phyloP scores from a whole-genome alignment of 2,329 filamentous ascomycete genomes.

The Domatiomyces catenatus region DNA sequence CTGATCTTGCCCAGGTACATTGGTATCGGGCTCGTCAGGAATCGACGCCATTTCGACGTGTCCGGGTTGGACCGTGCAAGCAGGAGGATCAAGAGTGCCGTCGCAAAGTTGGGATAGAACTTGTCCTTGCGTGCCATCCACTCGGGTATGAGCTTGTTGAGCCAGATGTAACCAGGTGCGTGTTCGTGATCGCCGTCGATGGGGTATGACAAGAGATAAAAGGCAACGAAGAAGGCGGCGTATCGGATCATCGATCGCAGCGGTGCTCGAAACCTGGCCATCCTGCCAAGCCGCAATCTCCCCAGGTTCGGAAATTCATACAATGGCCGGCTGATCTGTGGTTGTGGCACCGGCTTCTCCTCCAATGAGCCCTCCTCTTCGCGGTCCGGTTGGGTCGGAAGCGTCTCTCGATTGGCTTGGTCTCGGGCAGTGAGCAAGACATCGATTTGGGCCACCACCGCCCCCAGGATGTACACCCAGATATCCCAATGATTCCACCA shows the following conservation, averaged over 20 bases:
- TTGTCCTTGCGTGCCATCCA: slow-evolving; percentile 19
- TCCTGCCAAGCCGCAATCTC: neutral
- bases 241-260: slow-evolving; percentile 2
- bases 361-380: neutral
- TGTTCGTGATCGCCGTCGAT: slow-evolving; percentile 22
- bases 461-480: slow-evolving; percentile 28
- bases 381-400: slow-evolving; percentile 1
- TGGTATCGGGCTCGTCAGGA: slow-evolving; percentile 27
- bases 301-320: slow-evolving; percentile 8
- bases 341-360: neutral
- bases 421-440: slow-evolving; percentile 20
- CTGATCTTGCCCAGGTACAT: slow-evolving; percentile 35
- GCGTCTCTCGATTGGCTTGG: slow-evolving; percentile 19
- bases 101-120: slow-evolving; percentile 29
- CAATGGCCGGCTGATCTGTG: slow-evolving; percentile 7
- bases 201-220: slow-evolving; percentile 31
- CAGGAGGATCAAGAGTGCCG: slow-evolving; percentile 27
- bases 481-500: slow-evolving; percentile 32
- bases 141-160: slow-evolving; percentile 25
- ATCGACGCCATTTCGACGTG: slow-evolving; percentile 20
- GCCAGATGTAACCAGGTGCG: slow-evolving; percentile 30
- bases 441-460: slow-evolving; percentile 30
- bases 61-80: slow-evolving; percentile 29
- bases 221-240: slow-evolving; percentile 26
- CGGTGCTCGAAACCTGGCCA: neutral